Percentiles rank a stretch among this genome's conserved stretches.
Evolutionary conservation across 495 filamentous ascomycete species (phyloP).

Genomic region (Daldinia childiae): DNA sequence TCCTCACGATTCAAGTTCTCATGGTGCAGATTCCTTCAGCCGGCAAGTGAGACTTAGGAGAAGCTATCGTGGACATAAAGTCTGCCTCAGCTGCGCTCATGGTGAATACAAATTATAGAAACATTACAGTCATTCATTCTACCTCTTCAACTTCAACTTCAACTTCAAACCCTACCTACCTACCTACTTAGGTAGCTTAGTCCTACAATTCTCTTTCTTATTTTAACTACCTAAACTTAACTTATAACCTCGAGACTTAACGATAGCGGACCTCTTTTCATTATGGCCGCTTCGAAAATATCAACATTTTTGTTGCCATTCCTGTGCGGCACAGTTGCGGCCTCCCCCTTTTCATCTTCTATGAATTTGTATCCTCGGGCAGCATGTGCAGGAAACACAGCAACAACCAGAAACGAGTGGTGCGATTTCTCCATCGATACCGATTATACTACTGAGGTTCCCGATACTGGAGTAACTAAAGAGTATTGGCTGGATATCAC

Average conservation of each 20-base stretch:
- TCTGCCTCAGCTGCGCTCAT: slow-evolving; percentile 7
- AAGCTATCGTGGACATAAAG: slow-evolving; percentile 27
- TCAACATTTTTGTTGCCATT: slow-evolving; percentile 21
- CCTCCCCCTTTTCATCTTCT: slow-evolving; percentile 31
- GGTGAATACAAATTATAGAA: slow-evolving; percentile 3
- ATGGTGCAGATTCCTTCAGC: slow-evolving; percentile 12
- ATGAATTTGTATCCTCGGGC: slow-evolving; percentile 40
- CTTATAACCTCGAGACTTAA: neutral
- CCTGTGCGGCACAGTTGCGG: slow-evolving; percentile 19
- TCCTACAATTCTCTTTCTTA: neutral
- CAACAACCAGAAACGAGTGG: slow-evolving; percentile 48
- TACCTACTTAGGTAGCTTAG: neutral
- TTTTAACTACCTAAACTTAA: slow-evolving; percentile 8
- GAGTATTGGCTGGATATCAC: slow-evolving; percentile 58
- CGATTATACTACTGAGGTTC: slow-evolving; percentile 60
- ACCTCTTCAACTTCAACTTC: slow-evolving; percentile 13
- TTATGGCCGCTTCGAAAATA: slow-evolving; percentile 33
- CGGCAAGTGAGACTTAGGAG: slow-evolving; percentile 20
- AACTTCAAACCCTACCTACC: neutral
- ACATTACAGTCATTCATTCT: slow-evolving; percentile 26
- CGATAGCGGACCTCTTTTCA: slow-evolving; percentile 10
- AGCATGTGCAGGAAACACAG: slow-evolving; percentile 52
- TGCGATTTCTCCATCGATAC: slow-evolving; percentile 63
- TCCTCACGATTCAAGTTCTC: slow-evolving; percentile 18
- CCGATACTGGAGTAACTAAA: slow-evolving; percentile 58